Evolutionary conservation across 2,329 filamentous ascomycete genomes (phyloP), one percentile per base, ranked within the genome.

Genomic region (Epichloe sp.): DNA sequence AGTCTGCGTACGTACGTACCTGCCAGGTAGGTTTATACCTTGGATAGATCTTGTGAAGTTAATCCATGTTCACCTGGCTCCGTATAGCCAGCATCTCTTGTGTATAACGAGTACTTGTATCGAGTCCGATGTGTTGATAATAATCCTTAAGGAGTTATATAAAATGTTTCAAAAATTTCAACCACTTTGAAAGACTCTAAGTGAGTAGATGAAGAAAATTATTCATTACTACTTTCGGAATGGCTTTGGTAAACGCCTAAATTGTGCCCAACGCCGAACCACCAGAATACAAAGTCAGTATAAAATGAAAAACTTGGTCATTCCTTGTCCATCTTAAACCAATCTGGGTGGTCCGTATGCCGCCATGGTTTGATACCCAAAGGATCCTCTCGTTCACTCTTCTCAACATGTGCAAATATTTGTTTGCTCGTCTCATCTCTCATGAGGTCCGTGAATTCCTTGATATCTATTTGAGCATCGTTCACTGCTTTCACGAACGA

Each of bases 361-460:
- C 70, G 72, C 80, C 80, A 83, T 2, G 75, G 72, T 57, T 72
- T 76, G 55, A 83, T 81, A 4, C 73, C 76, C 48, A 72, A 69
- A 0, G 77, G 75, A 43, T 80, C 75, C 40, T 75, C 71, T 49
- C 73, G 67, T 17, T 72, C 72, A 57, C 79, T 82, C 58, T 74
- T 71, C 41, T 64, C 69, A 2, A 74, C 77, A 52, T 76, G 71
- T 11, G 75, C 70, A 50, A 83, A 67, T 11, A 79, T 68, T 49
- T 71, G 71, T 44, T 68, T 69, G 53, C 66, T 75, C 44, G 71
- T 68, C 4, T 75, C 72, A 56, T 69, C 68, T 11, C 63, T 70
- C 60, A 76, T 71, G 6, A 74, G 61, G 5, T 73, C 63, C 5
- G 68, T 67, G 50, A 80, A 78, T 36, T 76, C 70, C 23, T 71